Percentiles rank a stretch among this genome's conserved stretches.
phyloP scores from a whole-genome alignment of 768 basidiomycete genomes.

The Tricholoma sp. region DNA sequence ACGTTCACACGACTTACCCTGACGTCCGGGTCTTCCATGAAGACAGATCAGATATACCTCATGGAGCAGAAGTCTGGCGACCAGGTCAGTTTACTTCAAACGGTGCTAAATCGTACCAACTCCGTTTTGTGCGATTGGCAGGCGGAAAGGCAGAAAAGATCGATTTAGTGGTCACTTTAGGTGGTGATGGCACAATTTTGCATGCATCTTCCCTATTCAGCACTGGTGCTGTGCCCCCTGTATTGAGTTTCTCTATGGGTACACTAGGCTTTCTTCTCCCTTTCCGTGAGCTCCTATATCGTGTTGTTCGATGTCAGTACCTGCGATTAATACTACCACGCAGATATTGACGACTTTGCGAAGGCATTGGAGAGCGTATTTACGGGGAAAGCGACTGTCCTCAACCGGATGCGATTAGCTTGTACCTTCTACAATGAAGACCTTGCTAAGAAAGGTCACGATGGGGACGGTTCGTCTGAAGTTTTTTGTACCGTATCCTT shows the following conservation, averaged over 20 bases:
- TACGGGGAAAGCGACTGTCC: conserved; percentile 70
- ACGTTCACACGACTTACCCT: conserved; percentile 53
- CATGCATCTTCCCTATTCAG: conserved; percentile 91
- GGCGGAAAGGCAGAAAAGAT: conserved; percentile 56
- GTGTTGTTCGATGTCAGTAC: background rate
- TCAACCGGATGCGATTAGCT: conserved; percentile 87
- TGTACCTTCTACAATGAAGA: conserved; percentile 70
- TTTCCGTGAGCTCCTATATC: conserved; percentile 61
- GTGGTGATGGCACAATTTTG: conserved; percentile 93
- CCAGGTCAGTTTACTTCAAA: conserved; percentile 37
- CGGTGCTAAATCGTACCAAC: background rate
- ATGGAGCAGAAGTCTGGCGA: conserved; percentile 61
- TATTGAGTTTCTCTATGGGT: conserved; percentile 88
- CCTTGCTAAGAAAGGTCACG: conserved; percentile 48
- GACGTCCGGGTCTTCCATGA: conserved; percentile 63
- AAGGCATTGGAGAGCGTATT: conserved; percentile 79
- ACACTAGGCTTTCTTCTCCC: conserved; percentile 91
- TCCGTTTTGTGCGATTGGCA: conserved; percentile 10
- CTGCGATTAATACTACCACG: background rate
- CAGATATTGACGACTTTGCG: conserved; percentile 86
- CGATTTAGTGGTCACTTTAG: conserved; percentile 85
- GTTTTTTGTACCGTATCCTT: background rate
- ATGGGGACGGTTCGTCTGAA: conserved; percentile 48
- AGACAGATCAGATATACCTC: conserved; percentile 59
- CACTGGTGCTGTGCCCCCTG: conserved; percentile 87